Evolutionary conservation across 2,329 filamentous ascomycete species (phyloP).

Genomic region (Dichotomopilus funicola): DNA sequence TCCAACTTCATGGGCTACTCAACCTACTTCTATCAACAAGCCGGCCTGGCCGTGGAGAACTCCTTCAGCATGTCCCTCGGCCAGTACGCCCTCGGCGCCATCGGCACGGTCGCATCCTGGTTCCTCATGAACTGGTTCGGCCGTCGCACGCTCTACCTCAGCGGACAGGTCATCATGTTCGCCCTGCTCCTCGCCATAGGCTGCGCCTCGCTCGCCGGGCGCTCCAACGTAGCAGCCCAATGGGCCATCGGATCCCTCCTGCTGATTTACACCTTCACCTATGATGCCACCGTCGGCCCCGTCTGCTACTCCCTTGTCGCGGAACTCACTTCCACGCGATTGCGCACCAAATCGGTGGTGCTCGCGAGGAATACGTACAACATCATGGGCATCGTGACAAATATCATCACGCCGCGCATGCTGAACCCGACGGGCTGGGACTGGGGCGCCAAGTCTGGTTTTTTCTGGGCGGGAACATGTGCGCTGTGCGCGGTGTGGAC

Average conservation of each 20-base stretch:
- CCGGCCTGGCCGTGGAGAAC: constrained; percentile 27
- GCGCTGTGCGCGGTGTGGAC: constrained; percentile 34
- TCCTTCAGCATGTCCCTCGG: constrained; percentile 35
- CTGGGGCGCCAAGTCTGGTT: constrained; percentile 21
- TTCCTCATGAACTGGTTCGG: constrained; percentile 29
- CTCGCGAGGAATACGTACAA: constrained; percentile 21
- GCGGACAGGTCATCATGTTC: constrained; percentile 35
- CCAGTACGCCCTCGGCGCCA: constrained; percentile 34
- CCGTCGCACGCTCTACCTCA: constrained; percentile 28
- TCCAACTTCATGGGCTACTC: constrained; percentile 41
- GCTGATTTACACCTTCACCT: constrained; percentile 21
- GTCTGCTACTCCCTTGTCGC: constrained; percentile 24
- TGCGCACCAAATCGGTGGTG: constrained; percentile 20
- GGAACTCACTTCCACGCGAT: constrained; percentile 23
- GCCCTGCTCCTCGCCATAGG: constrained; percentile 38
- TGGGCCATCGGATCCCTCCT: constrained; percentile 22
- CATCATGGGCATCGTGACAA: constrained; percentile 17
- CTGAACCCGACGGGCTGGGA: constrained; percentile 17
- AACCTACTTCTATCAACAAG: constrained; percentile 35
- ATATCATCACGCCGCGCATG: constrained; percentile 23
- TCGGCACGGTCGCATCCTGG: constrained; percentile 41
- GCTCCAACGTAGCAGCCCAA: neutral
- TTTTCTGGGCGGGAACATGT: constrained; percentile 30
- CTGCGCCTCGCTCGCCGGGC: constrained; percentile 15
- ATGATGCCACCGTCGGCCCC: constrained; percentile 24